Evolutionary conservation across 257 asterid species (phyloP).

Genomic region (Avicennia marina): DNA sequence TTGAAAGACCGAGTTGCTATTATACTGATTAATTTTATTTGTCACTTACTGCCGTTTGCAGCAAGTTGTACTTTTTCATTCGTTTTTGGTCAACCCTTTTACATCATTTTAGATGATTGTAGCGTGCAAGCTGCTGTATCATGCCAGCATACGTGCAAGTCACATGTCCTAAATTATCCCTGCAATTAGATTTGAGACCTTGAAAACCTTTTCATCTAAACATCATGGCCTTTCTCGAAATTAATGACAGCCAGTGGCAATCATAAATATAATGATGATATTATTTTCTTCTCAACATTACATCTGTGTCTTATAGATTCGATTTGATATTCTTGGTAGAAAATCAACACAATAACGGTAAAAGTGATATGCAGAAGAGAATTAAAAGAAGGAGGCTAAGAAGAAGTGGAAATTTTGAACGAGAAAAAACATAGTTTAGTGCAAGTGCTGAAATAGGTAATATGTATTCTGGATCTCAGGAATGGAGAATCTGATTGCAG

Average conservation of each 20-base stretch:
- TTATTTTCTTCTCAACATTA: neutral
- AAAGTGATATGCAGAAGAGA: slow-evolving; percentile 28
- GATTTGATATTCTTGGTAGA: slow-evolving; percentile 21
- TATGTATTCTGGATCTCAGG: neutral
- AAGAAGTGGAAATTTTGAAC: slow-evolving; percentile 41
- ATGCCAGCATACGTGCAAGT: neutral
- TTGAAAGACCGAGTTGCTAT: neutral
- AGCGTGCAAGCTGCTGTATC: neutral
- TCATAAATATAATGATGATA: slow-evolving; percentile 10
- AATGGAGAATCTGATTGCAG: neutral
- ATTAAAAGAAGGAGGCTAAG: slow-evolving; percentile 40
- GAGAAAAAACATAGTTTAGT: slow-evolving; percentile 50
- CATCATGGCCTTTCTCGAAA: neutral
- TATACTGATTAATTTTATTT: neutral
- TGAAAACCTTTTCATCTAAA: neutral
- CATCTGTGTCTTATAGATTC: neutral
- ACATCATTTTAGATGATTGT: neutral
- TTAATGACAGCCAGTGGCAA: neutral
- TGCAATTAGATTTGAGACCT: neutral
- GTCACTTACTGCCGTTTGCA: neutral
- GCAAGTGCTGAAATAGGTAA: slow-evolving; percentile 52
- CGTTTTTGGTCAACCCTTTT: neutral
- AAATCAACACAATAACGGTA: slow-evolving; percentile 22
- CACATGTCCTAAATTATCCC: neutral
- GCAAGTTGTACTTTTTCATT: neutral